These are phyloP conservation scores for Carex kokanica DNA, from an alignment of 176 grass and related monocot species.

Conservation along the genomic window DNA sequence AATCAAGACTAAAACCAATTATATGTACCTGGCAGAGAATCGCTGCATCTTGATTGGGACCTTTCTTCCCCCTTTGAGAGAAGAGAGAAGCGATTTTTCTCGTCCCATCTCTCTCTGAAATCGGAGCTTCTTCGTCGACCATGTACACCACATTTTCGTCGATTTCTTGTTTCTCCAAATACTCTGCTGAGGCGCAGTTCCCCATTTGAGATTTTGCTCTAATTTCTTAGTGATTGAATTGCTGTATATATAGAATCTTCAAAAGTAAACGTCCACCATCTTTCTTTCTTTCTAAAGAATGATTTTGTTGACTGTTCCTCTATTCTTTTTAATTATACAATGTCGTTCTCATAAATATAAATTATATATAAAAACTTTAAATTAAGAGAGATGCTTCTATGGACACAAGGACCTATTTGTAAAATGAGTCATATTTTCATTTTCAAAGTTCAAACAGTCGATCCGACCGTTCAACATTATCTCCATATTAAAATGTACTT, in stretches of 20 bases:
- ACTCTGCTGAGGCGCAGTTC: conserved; percentile 54
- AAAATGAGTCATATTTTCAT: too few relatives aligned
- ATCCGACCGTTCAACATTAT: too few relatives aligned
- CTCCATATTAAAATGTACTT: too few relatives aligned
- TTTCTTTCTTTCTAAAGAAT: neutral
- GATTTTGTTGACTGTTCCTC: too few relatives aligned
- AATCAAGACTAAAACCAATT: neutral
- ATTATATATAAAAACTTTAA: too few relatives aligned
- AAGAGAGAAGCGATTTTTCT: conserved; percentile 73
- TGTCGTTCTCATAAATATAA: too few relatives aligned
- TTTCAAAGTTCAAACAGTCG: too few relatives aligned
- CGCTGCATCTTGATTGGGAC: conserved; percentile 87
- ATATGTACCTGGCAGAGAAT: conserved; percentile 77
- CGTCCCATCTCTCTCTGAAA: neutral
- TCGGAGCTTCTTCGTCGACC: conserved; percentile 35
- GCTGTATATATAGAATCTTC: neutral
- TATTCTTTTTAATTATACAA: too few relatives aligned
- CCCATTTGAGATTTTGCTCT: conserved; percentile 43
- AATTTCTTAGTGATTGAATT: neutral
- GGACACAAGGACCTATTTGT: too few relatives aligned
- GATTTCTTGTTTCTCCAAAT: conserved; percentile 33
- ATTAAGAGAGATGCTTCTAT: too few relatives aligned
- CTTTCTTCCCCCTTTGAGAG: conserved; percentile 88
- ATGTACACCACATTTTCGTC: conserved; percentile 81
- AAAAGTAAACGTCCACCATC: neutral